Base-by-base conservation (phyloP, 805 yeast species). In the Yarrowia osloensis region DNA sequence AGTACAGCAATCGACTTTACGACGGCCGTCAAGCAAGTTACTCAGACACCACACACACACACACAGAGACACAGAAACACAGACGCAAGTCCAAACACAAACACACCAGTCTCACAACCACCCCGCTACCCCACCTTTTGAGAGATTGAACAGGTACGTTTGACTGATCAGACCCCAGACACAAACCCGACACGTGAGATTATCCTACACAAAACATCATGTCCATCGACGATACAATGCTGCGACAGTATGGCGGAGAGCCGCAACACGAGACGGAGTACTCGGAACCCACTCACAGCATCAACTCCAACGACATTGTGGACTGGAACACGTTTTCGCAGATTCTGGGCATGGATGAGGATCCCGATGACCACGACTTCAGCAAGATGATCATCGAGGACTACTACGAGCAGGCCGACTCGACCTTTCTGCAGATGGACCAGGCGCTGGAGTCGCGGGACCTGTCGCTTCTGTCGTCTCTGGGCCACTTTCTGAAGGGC, bases 401-500 rank as follows among this genome's bases (percentile, higher is more conserved):
- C 35, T 94, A 90, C 76, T 90, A 89, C 68, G 97, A 91, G 67
- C 99, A 95, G 78, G 97, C 96, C 6, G 81, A 82, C 68, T 88
- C 86, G 21, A 94, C 97, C 0, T 90, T 93, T 73, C 79, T 77
- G 42, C 86, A 90, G 70, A 89, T 95, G 75, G 88, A 87, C 67
- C 78, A 78, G 8, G 83, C 85, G n/a, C 74, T 90, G 37, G 73
- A 67, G 7, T 74, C 73, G 24, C 70, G 69, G 29, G 77, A 80
- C 71, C 81, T 92, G 68, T 82, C 80, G 44, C 81, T 86, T 69
- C 79, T 95, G 67, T 88, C 93, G 22, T 81, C 86, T 15, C 79
- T 89, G 72, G 99, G 99, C 15, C 99, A 95, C 76, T 95, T 91
- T 74, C 81, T 95, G 67, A 95, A 95, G 76, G 99, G 99, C 54